A percentile compares a stretch with the other conserved stretches of the same genome.
phyloP scores from a whole-genome alignment of 305 asterid genomes.

The Coffea humblotiana region DNA sequence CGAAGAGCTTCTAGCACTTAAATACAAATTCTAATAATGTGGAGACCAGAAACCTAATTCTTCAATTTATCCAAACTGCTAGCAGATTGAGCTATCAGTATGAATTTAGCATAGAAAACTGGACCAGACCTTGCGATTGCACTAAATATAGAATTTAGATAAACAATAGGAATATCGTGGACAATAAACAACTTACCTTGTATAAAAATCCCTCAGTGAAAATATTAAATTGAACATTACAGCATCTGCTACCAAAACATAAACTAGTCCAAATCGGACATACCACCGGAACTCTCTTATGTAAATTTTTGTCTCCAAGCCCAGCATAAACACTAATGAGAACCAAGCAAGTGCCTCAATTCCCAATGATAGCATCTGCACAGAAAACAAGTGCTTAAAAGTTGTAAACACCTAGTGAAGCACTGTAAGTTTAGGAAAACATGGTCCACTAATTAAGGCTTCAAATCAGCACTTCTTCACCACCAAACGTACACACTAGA shows the following conservation, averaged over 20 bases:
- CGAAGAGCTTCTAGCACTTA: too few relatives aligned
- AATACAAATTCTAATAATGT: too few relatives aligned
- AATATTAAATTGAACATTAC: constrained; percentile 58
- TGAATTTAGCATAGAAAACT: too few relatives aligned
- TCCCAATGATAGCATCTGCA: constrained; percentile 70
- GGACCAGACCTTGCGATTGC: not conserved
- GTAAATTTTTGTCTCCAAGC: constrained; percentile 64
- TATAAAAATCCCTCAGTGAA: constrained; percentile 56
- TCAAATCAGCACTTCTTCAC: not conserved
- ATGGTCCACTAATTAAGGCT: not conserved
- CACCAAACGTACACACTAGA: not conserved
- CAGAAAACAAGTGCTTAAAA: constrained; percentile 16
- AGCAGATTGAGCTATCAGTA: too few relatives aligned
- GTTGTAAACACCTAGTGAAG: constrained; percentile 9
- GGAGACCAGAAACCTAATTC: too few relatives aligned
- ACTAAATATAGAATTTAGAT: not conserved
- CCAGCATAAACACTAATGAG: constrained; percentile 69
- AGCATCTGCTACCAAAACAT: constrained; percentile 75
- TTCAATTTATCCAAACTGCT: too few relatives aligned
- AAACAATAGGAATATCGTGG: not conserved
- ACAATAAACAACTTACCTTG: constrained; percentile 40
- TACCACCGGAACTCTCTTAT: constrained; percentile 89
- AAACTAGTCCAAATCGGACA: constrained; percentile 69
- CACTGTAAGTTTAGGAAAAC: not conserved
- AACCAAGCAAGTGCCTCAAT: constrained; percentile 70